Percentiles rank a stretch among this genome's conserved stretches.
phyloP scores from a whole-genome alignment of 208 protist species.

The Porcisia deanei region DNA sequence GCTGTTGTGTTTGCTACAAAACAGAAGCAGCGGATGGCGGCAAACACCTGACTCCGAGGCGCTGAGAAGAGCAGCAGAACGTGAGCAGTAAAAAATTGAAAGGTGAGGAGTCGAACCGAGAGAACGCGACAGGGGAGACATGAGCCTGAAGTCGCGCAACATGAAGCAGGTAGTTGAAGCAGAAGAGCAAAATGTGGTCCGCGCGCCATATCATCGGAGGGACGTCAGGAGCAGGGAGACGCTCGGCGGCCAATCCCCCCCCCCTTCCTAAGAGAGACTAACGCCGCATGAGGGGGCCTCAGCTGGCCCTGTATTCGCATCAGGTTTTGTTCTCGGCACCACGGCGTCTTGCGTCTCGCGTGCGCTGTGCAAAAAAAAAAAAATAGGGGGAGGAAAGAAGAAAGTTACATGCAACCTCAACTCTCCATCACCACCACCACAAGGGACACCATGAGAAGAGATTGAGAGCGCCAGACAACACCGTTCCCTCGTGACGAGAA shows the following conservation, averaged over 20 bases:
- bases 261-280: neutral
- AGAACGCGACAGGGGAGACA: neutral
- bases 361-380: no score
- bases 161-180: neutral
- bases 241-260: neutral
- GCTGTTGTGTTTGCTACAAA: no score
- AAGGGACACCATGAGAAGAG: neutral
- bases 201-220: neutral
- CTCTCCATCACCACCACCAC: no score
- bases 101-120: neutral
- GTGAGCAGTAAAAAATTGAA: no score
- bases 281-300: neutral
- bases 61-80: neutral
- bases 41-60: neutral
- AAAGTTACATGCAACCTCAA: no score
- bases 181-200: neutral
- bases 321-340: neutral
- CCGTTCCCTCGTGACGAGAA: neutral
- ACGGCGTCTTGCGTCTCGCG: no score
- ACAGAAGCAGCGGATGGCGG: neutral
- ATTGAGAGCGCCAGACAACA: neutral
- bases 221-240: neutral
- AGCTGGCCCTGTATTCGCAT: neutral
- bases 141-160: neutral
- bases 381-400: no score